Percentiles rank a stretch among this genome's conserved stretches.
These are phyloP conservation scores for Colletotrichum phormii DNA, from an alignment of 2,329 filamentous ascomycete species.

Conservation along the genomic window DNA sequence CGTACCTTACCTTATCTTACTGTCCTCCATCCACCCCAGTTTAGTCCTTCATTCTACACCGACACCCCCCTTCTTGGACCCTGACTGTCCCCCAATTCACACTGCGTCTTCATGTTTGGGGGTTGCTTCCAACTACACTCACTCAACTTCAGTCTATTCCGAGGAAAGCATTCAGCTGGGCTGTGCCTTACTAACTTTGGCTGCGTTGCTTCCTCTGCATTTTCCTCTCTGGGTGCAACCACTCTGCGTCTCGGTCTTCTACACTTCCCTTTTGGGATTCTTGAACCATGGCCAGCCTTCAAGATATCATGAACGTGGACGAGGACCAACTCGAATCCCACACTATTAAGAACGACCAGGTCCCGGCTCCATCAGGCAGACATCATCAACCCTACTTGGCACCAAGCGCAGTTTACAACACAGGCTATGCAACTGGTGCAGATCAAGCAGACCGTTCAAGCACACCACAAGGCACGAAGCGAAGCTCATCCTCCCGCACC, in stretches of 20 bases:
- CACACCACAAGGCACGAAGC: constrained; percentile 49
- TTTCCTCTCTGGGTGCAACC: constrained; percentile 19
- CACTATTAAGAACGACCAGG: constrained; percentile 59
- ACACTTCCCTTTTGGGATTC: constrained; percentile 53
- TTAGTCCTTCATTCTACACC: constrained; percentile 28
- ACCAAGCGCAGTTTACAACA: constrained; percentile 48
- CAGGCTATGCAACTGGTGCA: constrained; percentile 54
- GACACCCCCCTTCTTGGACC: constrained; percentile 39
- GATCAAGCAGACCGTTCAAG: constrained; percentile 46
- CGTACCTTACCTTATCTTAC: constrained; percentile 23
- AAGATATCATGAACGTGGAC: constrained; percentile 68
- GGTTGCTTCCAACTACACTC: constrained; percentile 47
- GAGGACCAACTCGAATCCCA: constrained; percentile 58
- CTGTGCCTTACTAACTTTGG: constrained; percentile 62
- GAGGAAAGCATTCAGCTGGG: constrained; percentile 51
- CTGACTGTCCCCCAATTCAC: constrained; percentile 36
- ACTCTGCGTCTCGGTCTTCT: constrained; percentile 28
- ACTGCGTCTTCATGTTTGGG: constrained; percentile 42
- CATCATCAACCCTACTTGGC: constrained; percentile 46
- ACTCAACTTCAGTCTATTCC: constrained; percentile 46
- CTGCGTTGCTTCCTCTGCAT: constrained; percentile 41
- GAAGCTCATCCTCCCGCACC: constrained; percentile 47
- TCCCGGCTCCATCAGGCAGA: constrained; percentile 48
- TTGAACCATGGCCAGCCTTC: constrained; percentile 64
- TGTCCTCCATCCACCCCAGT: constrained; percentile 27